A percentile compares a stretch with the other conserved stretches of the same genome.
Evolutionary conservation across 1,139 yeast species (phyloP).

Genomic region (Suhomyces atakaporum): DNA sequence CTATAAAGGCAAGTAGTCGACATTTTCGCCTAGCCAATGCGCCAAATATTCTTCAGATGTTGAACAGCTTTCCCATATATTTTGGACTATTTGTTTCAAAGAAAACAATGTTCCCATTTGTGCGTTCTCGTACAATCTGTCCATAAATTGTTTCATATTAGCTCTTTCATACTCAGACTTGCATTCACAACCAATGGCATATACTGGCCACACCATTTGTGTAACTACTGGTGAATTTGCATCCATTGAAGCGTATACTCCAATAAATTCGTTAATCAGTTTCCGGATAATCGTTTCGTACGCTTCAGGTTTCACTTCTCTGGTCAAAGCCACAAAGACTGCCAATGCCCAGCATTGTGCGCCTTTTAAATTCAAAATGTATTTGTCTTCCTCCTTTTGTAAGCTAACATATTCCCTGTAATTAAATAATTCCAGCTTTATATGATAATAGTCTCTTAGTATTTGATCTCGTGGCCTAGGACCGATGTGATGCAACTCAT

Average conservation of each 20-base stretch:
- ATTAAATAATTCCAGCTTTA: conserved; percentile 34
- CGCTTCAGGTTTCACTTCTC: conserved; percentile 29
- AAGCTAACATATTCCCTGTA: conserved; percentile 50
- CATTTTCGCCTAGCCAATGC: conserved; percentile 49
- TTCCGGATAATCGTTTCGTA: conserved; percentile 24
- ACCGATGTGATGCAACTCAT: conserved; percentile 25
- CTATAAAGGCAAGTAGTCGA: conserved; percentile 50
- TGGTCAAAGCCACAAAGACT: conserved; percentile 39
- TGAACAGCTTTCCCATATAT: conserved; percentile 43
- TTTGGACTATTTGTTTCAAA: conserved; percentile 38
- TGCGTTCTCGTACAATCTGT: conserved; percentile 44
- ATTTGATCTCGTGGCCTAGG: conserved; percentile 13
- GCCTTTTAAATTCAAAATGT: conserved; percentile 41
- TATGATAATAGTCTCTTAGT: conserved; percentile 24
- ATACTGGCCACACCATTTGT: conserved; percentile 63
- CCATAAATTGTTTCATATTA: conserved; percentile 32
- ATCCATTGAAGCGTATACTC: conserved; percentile 45
- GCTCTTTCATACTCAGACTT: conserved; percentile 29
- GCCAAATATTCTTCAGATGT: conserved; percentile 42
- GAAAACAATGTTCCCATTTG: conserved; percentile 54
- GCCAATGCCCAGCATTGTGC: conserved; percentile 60
- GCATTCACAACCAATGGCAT: conserved; percentile 48
- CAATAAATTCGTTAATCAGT: conserved; percentile 46
- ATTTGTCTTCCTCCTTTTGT: conserved; percentile 23
- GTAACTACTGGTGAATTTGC: conserved; percentile 48